These are phyloP conservation scores for Ascochyta koolunga DNA, from an alignment of 2,329 filamentous ascomycete species.

Conservation along the genomic window DNA sequence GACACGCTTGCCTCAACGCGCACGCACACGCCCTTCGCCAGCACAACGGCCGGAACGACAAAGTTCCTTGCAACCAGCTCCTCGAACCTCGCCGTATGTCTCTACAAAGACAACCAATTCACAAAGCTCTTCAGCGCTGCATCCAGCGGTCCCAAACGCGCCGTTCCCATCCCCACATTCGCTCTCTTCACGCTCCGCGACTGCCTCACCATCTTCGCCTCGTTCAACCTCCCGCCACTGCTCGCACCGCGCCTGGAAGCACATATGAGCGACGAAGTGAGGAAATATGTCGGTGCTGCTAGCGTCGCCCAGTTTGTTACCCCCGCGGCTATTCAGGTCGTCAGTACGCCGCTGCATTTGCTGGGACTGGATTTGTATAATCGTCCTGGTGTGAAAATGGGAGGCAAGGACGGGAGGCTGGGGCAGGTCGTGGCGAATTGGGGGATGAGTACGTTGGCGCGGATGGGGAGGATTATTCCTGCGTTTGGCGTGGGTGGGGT, in stretches of 20 bases:
- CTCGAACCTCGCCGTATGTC: slow-evolving; percentile 84
- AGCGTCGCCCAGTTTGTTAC: slow-evolving; percentile 77
- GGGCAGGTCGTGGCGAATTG: slow-evolving; percentile 75
- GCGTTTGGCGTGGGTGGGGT: slow-evolving; percentile 90
- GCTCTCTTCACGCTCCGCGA: slow-evolving; percentile 81
- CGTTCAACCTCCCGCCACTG: slow-evolving; percentile 85
- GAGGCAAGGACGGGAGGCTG: slow-evolving; percentile 65
- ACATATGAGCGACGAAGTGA: slow-evolving; percentile 51
- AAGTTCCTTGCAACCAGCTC: slow-evolving; percentile 83
- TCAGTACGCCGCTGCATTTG: slow-evolving; percentile 83
- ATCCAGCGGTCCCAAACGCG: slow-evolving; percentile 50
- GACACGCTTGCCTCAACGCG: slow-evolving; percentile 78
- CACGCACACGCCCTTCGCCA: slow-evolving; percentile 58
- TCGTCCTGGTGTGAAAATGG: slow-evolving; percentile 58
- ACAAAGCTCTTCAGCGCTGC: slow-evolving; percentile 76
- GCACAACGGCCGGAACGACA: slow-evolving; percentile 73
- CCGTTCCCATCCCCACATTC: slow-evolving; percentile 74
- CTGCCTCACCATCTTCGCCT: slow-evolving; percentile 87
- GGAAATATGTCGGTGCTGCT: slow-evolving; percentile 57
- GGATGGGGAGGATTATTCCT: slow-evolving; percentile 84
- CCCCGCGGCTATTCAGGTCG: slow-evolving; percentile 77
- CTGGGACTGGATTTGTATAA: slow-evolving; percentile 89
- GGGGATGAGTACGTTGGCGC: slow-evolving; percentile 72
- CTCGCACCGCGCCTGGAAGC: slow-evolving; percentile 70
- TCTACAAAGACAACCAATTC: slow-evolving; percentile 90